Evolutionary conservation across 2,329 filamentous ascomycete genomes (phyloP).

Genomic region (Mycosphaerella arachidis): DNA sequence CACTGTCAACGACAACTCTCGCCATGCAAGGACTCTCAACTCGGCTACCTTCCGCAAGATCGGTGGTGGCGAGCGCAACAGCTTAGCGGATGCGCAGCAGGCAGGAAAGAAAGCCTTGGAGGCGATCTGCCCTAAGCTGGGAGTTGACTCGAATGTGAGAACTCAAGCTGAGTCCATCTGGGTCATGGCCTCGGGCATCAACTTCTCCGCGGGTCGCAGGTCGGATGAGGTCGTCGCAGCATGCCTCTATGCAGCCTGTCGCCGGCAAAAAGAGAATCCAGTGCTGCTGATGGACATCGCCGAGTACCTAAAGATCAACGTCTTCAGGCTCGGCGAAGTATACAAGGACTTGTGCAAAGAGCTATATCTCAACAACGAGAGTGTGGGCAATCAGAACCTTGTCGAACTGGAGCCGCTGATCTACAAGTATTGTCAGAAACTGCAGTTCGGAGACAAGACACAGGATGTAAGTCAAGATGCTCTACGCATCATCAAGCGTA

Average conservation of each 20-base stretch:
- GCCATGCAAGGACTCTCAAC: slow-evolving; percentile 62
- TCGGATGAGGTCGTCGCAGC: slow-evolving; percentile 84
- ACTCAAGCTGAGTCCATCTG: slow-evolving; percentile 41
- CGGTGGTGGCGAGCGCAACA: slow-evolving; percentile 43
- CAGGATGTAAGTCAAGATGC: slow-evolving; percentile 85
- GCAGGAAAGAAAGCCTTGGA: slow-evolving; percentile 42
- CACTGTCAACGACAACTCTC: slow-evolving; percentile 80
- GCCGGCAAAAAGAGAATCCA: slow-evolving; percentile 71
- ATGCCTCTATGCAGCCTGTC: slow-evolving; percentile 83
- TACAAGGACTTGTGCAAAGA: slow-evolving; percentile 76
- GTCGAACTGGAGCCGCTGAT: slow-evolving; percentile 82
- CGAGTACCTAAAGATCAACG: slow-evolving; percentile 77
- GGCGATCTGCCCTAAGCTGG: slow-evolving; percentile 37
- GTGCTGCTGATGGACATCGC: slow-evolving; percentile 95
- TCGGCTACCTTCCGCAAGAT: slow-evolving; percentile 42
- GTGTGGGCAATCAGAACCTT: slow-evolving; percentile 54
- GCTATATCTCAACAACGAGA: slow-evolving; percentile 54
- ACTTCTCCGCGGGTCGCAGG: slow-evolving; percentile 74
- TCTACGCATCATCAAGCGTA: slow-evolving; percentile 78
- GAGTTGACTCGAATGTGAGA: slow-evolving; percentile 35
- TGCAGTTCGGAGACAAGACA: slow-evolving; percentile 81
- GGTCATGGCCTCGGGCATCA: slow-evolving; percentile 54
- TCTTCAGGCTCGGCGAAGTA: slow-evolving; percentile 84
- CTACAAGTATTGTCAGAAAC: slow-evolving; percentile 80
- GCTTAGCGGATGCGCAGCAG: slow-evolving; percentile 53